Evolutionary conservation across 805 yeast species (phyloP), one percentile per base, ranked within the genome.

Genomic region (Ogataea methanolica): DNA sequence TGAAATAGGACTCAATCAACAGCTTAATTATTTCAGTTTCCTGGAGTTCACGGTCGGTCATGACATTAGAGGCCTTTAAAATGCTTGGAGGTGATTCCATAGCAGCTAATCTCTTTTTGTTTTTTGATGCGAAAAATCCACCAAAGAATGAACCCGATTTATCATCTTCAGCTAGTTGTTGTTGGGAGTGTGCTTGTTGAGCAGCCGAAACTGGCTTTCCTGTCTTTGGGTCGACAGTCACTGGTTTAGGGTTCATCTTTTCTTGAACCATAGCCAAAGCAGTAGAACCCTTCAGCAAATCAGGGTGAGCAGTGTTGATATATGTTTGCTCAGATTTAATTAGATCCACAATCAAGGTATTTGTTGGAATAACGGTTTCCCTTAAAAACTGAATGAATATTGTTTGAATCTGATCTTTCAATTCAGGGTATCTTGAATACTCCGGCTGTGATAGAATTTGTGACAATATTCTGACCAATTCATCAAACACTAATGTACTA

Each of bases 41-140:
- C 80, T 88, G 85, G 22, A 92, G 82, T 72, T 94, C 99, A 57
- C 97, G 83, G 67, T 94, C 99, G 16, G 96, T 83, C 87, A 94
- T 78, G 37, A 82, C 78, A 43, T 97, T 97, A 19, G 92, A 82
- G 8, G 98, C 98, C 67, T 91, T 85, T 61, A 92, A 79, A 6
- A 90, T 91, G 34, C 96, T 82, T 38, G 99, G 99, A 43, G 99
- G 99, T 3, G 98, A 92, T 69, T 92, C 99, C 92, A 92, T 87
- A 17, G 88, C 83, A 29, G 95, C 97, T 60, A 91, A 76, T 70
- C 94, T 84, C 78, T 91, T 91, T 72, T 91, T 94, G 67, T 89
- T 89, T 70, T 90, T 91, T 5, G 92, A 80, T 9, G 91, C 81
- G 70, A 94, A 94, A 65, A 94, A 92, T 0, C 97, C 96, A 46